Conservation (phyloP, 2,329 filamentous ascomycete species). For the Ceratocystis alfenasii region DNA sequence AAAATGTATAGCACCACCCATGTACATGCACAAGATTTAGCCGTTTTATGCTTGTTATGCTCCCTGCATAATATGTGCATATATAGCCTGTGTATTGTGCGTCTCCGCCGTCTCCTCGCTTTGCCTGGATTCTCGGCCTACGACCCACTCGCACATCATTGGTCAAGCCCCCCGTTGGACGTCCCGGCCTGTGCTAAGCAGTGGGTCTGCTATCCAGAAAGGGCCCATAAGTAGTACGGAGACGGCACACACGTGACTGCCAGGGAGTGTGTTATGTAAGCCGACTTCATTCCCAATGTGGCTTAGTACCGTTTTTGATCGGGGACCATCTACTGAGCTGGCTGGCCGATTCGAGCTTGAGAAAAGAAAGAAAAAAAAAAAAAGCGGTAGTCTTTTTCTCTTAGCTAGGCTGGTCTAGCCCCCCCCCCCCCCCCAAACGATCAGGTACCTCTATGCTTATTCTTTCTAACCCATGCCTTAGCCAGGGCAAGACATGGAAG, state of each 20-base stretch:
- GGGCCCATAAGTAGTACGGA: constrained; percentile 3
- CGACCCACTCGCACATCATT: constrained; percentile 1
- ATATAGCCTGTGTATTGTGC: background rate
- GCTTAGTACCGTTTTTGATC: background rate
- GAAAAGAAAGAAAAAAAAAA: background rate
- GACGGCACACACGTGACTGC: background rate
- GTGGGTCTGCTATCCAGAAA: background rate
- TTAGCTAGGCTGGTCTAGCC: background rate
- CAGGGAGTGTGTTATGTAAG: background rate
- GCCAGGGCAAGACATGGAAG: background rate
- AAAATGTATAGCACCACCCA: background rate
- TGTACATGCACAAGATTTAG: background rate
- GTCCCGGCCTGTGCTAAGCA: constrained; percentile 1
- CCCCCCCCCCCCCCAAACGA: background rate
- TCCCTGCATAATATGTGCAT: background rate
- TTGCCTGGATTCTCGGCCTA: background rate
- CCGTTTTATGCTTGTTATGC: background rate
- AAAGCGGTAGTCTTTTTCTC: background rate
- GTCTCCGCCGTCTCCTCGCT: background rate
- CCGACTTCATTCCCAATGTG: background rate
- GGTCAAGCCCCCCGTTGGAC: background rate
- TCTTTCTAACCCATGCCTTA: background rate
- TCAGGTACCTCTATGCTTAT: background rate
- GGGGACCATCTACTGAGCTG: background rate
- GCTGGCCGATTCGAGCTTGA: background rate